These are phyloP conservation scores for Stagonosporopsis chrysanthemi DNA, from an alignment of 2,329 filamentous ascomycete species.

Conservation along the genomic window DNA sequence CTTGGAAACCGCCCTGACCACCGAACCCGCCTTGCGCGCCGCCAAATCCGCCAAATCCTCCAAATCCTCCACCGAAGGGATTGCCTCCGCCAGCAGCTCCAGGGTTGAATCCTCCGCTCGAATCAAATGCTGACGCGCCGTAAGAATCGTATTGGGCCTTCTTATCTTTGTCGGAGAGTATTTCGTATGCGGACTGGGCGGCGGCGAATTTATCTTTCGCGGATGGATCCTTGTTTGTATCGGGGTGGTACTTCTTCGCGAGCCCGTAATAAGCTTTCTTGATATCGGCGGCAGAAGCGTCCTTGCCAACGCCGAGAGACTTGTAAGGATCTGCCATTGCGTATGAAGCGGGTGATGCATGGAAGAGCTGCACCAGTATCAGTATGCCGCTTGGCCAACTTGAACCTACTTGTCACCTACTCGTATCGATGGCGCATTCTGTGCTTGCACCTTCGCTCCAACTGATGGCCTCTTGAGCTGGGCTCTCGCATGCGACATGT, in stretches of 20 bases:
- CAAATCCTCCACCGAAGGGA: slow-evolving; percentile 66
- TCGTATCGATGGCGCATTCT: slow-evolving; percentile 39
- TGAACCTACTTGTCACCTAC: slow-evolving; percentile 26
- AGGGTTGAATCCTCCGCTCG: slow-evolving; percentile 78
- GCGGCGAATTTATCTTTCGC: slow-evolving; percentile 96
- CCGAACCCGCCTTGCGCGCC: slow-evolving; percentile 63
- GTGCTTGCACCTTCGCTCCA: slow-evolving; percentile 26
- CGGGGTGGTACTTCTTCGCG: slow-evolving; percentile 96
- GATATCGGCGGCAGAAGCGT: slow-evolving; percentile 83
- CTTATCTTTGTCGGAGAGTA: slow-evolving; percentile 92
- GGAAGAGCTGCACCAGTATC: slow-evolving; percentile 42
- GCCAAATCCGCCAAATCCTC: slow-evolving; percentile 57
- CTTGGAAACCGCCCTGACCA: slow-evolving; percentile 76
- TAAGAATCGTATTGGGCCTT: slow-evolving; percentile 91
- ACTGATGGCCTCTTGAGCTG: slow-evolving; percentile 38
- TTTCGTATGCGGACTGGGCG: slow-evolving; percentile 91
- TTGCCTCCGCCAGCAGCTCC: slow-evolving; percentile 69
- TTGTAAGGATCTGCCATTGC: slow-evolving; percentile 80
- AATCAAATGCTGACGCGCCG: slow-evolving; percentile 77
- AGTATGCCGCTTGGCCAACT: slow-evolving; percentile 13
- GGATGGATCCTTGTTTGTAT: slow-evolving; percentile 94
- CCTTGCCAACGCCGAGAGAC: slow-evolving; percentile 82
- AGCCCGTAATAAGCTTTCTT: slow-evolving; percentile 98
- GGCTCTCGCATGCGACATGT: slow-evolving; percentile 37
- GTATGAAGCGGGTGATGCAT: slow-evolving; percentile 65